phyloP scores from a whole-genome alignment of 257 asterid genomes.

The Asclepias syriaca region DNA sequence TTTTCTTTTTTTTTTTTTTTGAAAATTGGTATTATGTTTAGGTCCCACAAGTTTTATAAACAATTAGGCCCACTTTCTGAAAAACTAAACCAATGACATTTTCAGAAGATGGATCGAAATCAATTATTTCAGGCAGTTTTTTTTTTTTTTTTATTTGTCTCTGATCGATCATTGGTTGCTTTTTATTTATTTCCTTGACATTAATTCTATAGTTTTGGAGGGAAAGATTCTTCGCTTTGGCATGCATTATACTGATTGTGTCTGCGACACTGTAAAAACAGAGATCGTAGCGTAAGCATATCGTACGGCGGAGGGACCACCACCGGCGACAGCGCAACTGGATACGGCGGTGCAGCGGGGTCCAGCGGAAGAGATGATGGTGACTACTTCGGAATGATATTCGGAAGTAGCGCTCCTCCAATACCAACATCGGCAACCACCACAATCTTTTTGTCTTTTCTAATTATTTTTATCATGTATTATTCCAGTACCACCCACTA shows the following conservation, averaged over 20 bases:
- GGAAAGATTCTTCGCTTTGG: background rate
- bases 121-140: no score
- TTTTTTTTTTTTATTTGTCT: no score
- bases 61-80: no score
- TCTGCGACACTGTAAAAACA: conserved; percentile 11
- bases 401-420: conserved; percentile 54
- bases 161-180: no score
- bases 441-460: conserved; percentile 36
- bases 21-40: no score
- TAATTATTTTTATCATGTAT: conserved; percentile 40
- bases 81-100: no score
- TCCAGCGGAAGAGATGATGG: conserved; percentile 32
- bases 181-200: no score
- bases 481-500: conserved; percentile 30
- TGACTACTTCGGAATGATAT: conserved; percentile 57
- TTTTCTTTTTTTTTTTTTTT: no score
- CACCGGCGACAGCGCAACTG: conserved; percentile 31
- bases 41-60: no score
- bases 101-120: no score
- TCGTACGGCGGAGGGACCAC: conserved; percentile 57
- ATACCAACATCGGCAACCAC: conserved; percentile 32
- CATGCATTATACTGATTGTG: no score
- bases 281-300: conserved; percentile 55
- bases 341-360: conserved; percentile 36
- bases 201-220: no score